These are phyloP conservation scores for Yarrowia yakushimensis DNA, from an alignment of 805 yeast genomes.

Conservation along the genomic window DNA sequence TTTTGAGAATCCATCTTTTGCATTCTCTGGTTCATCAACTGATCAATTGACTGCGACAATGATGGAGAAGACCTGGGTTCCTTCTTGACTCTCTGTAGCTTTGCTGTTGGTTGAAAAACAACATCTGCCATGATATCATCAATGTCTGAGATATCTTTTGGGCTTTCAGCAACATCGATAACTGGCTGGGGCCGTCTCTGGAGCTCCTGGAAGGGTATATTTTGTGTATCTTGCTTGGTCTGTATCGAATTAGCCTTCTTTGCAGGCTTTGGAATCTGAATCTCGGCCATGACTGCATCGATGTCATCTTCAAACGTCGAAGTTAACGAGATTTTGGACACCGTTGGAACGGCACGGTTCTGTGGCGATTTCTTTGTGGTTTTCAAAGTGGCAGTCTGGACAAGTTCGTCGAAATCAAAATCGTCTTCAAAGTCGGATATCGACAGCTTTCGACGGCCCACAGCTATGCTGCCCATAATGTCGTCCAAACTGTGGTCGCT, in stretches of 20 bases:
- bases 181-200: not conserved
- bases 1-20: not conserved
- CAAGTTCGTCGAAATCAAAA: not conserved
- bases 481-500: conserved; percentile 14
- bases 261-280: not conserved
- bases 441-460: not conserved
- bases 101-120: not conserved
- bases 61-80: not conserved
- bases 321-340: not conserved
- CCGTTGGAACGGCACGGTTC: not conserved
- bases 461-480: conserved; percentile 4
- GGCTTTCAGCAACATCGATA: not conserved
- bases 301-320: conserved; percentile 15
- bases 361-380: not conserved
- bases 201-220: not conserved
- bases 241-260: not conserved
- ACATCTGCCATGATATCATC: not conserved
- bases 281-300: conserved; percentile 2
- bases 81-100: not conserved
- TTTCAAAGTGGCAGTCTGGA: not conserved
- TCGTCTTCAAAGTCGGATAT: not conserved
- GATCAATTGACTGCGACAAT: not conserved
- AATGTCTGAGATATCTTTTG: not conserved
- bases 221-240: not conserved
- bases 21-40: not conserved